Percentiles rank a stretch among this genome's conserved stretches.
Evolutionary conservation across 2,329 filamentous ascomycete species (phyloP).

Genomic region (Tolypocladium inflatum): DNA sequence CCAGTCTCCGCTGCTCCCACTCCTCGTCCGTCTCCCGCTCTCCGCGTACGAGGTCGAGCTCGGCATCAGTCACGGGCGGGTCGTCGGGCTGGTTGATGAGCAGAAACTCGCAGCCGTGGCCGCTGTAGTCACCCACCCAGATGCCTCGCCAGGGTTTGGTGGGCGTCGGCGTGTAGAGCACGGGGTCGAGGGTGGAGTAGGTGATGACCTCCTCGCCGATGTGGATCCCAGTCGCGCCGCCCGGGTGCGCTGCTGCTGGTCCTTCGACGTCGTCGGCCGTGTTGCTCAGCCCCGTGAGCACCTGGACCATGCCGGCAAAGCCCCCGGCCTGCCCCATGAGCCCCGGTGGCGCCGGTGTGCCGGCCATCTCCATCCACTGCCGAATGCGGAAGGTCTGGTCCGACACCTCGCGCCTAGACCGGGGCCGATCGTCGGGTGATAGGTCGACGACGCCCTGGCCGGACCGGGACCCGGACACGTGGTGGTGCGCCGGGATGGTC

Average conservation of each 20-base stretch:
- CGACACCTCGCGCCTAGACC: slow-evolving; percentile 48
- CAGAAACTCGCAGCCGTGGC: slow-evolving; percentile 83
- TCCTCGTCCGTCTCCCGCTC: slow-evolving; percentile 33
- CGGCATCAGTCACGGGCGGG: slow-evolving; percentile 25
- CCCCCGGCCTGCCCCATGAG: slow-evolving; percentile 18
- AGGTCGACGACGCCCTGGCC: slow-evolving; percentile 14
- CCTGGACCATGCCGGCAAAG: slow-evolving; percentile 10
- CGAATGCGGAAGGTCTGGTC: slow-evolving; percentile 64
- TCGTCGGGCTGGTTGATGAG: slow-evolving; percentile 64
- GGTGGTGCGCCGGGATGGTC: slow-evolving; percentile 53
- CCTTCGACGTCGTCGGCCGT: background rate
- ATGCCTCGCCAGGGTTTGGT: slow-evolving; percentile 82
- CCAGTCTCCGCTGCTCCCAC: slow-evolving; percentile 34
- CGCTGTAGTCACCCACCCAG: slow-evolving; percentile 84
- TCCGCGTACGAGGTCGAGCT: slow-evolving; percentile 27
- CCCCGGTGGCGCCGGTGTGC: slow-evolving; percentile 16
- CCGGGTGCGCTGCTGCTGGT: background rate
- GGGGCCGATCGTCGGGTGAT: slow-evolving; percentile 29
- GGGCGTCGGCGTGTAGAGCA: slow-evolving; percentile 69
- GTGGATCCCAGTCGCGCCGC: slow-evolving; percentile 29
- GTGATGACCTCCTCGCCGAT: slow-evolving; percentile 50
- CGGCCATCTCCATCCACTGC: slow-evolving; percentile 63
- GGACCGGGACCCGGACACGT: slow-evolving; percentile 29
- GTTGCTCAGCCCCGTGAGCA: slow-evolving; percentile 3
- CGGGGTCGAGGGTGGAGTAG: slow-evolving; percentile 60